A percentile compares a stretch with the other conserved stretches of the same genome.
phyloP scores from a whole-genome alignment of 495 filamentous ascomycete species.

The Durotheca rogersii region DNA sequence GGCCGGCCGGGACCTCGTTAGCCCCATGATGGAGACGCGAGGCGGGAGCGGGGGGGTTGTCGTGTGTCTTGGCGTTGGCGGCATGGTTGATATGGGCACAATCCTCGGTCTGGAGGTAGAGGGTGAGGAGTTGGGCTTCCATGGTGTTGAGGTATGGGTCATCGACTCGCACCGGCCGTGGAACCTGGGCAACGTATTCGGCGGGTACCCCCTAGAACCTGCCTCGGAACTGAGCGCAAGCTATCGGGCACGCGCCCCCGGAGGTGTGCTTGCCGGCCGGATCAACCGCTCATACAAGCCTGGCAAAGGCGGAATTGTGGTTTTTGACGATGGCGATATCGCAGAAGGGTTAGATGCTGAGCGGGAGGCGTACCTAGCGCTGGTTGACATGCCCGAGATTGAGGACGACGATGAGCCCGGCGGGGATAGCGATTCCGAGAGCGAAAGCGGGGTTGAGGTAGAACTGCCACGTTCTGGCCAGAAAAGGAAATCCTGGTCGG shows the following conservation, averaged over 20 bases:
- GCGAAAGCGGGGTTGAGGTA: conserved; percentile 43
- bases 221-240: conserved; percentile 48
- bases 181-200: conserved; percentile 94
- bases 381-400: conserved; percentile 86
- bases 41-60: conserved; percentile 85
- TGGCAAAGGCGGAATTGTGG: conserved; percentile 80
- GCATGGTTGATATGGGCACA: conserved; percentile 78
- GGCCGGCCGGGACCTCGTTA: conserved; percentile 71
- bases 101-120: conserved; percentile 66
- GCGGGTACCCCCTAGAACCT: conserved; percentile 58
- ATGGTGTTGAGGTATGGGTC: conserved; percentile 89
- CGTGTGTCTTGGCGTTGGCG: conserved; percentile 89
- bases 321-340: conserved; percentile 96
- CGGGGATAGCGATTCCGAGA: conserved; percentile 51
- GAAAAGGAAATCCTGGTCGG: conserved; percentile 86
- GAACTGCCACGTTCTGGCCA: conserved; percentile 42
- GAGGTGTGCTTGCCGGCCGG: conserved; percentile 61
- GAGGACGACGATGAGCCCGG: conserved; percentile 66
- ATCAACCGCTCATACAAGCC: conserved; percentile 69
- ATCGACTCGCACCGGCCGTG: conserved; percentile 89
- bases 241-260: conserved; percentile 50
- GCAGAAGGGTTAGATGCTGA: conserved; percentile 78
- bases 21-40: conserved; percentile 75
- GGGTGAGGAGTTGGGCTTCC: conserved; percentile 59
- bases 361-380: conserved; percentile 74